A percentile compares a stretch with the other conserved stretches of the same genome.
These are phyloP conservation scores for Conticribra weissflogii DNA, from an alignment of 108 stramenopile genomes.

Conservation along the genomic window DNA sequence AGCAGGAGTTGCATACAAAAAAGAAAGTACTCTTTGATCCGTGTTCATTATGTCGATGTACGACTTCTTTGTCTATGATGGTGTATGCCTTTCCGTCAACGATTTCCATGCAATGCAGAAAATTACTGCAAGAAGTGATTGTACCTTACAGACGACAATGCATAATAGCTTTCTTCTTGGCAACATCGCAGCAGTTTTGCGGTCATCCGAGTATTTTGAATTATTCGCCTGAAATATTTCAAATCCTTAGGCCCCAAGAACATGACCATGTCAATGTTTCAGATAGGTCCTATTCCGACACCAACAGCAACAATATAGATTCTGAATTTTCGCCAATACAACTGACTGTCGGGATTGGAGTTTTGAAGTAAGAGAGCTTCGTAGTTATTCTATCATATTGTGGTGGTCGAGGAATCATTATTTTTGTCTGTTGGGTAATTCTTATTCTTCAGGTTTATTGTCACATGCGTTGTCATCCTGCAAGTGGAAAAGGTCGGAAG, in stretches of 20 bases:
- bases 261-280: too few relatives aligned
- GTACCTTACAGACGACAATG: slow-evolving; percentile 54
- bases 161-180: slow-evolving; percentile 60
- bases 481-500: slow-evolving; percentile 63
- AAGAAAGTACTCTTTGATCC: neutral
- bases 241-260: slow-evolving; percentile 18
- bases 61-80: neutral
- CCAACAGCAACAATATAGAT: neutral
- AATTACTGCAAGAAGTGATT: slow-evolving; percentile 18
- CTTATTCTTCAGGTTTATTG: slow-evolving; percentile 26
- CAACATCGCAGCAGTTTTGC: slow-evolving; percentile 74
- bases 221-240: slow-evolving; percentile 71
- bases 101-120: slow-evolving; percentile 3
- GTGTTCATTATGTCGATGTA: neutral
- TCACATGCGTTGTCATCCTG: slow-evolving; percentile 67
- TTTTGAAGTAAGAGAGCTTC: slow-evolving; percentile 49
- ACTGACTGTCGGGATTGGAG: slow-evolving; percentile 59
- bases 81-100: slow-evolving; percentile 5
- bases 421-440: neutral
- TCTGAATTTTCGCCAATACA: slow-evolving; percentile 21
- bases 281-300: too few relatives aligned
- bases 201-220: slow-evolving; percentile 74
- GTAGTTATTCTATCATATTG: neutral
- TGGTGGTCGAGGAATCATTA: neutral
- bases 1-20: neutral